Evolutionary conservation across 495 filamentous ascomycete species (phyloP).

Genomic region (Penicillium mononematosum): DNA sequence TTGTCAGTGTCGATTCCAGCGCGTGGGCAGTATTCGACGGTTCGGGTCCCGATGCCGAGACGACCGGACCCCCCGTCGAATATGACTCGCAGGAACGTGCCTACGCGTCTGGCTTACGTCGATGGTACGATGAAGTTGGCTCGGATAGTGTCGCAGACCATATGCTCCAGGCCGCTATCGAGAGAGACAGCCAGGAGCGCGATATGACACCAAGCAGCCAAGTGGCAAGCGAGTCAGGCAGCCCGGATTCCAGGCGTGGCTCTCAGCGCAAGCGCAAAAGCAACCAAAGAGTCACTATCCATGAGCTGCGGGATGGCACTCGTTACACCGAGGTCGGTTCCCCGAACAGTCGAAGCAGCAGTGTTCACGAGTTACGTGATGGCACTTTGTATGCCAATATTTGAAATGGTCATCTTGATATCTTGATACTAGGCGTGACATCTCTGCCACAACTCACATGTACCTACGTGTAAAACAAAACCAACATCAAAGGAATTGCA

Average conservation of each 20-base stretch:
- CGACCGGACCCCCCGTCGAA: slow-evolving; percentile 65
- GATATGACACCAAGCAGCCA: slow-evolving; percentile 34
- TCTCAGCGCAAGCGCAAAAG: slow-evolving; percentile 35
- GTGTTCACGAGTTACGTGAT: slow-evolving; percentile 47
- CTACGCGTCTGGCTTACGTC: slow-evolving; percentile 53
- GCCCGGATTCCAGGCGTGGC: slow-evolving; percentile 34
- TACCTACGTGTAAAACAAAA: not conserved
- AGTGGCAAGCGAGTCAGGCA: slow-evolving; percentile 38
- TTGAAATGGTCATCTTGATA: slow-evolving; percentile 17
- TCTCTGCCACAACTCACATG: not conserved
- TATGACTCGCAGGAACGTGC: slow-evolving; percentile 56
- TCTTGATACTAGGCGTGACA: not conserved
- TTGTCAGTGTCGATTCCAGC: slow-evolving; percentile 50
- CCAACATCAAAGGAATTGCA: not conserved
- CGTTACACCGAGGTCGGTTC: slow-evolving; percentile 45
- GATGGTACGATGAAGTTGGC: slow-evolving; percentile 40
- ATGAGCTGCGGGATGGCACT: slow-evolving; percentile 46
- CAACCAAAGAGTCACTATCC: slow-evolving; percentile 41
- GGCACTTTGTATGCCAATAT: slow-evolving; percentile 48
- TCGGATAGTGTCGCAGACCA: slow-evolving; percentile 39
- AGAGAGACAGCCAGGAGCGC: slow-evolving; percentile 32
- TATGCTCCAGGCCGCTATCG: slow-evolving; percentile 40
- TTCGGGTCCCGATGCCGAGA: slow-evolving; percentile 43
- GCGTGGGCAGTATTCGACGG: slow-evolving; percentile 65
- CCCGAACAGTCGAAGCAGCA: slow-evolving; percentile 26